Evolutionary conservation across 257 asterid genomes (phyloP).

Genomic region (Cynanchum wilfordii): DNA sequence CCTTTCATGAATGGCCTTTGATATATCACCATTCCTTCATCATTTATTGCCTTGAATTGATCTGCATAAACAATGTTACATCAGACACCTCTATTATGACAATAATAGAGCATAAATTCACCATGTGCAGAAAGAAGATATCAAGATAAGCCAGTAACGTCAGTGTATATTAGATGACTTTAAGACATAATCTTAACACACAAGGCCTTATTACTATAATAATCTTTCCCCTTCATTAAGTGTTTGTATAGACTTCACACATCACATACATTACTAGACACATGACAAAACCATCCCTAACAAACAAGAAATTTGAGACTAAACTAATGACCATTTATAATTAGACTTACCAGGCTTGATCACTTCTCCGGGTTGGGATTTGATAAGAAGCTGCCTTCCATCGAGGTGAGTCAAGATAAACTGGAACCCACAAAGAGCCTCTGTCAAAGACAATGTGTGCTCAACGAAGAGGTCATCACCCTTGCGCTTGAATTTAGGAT

Average conservation of each 20-base stretch:
- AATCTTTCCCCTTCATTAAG: background rate
- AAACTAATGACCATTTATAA: background rate
- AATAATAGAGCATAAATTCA: too few species aligned
- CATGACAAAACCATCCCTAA: background rate
- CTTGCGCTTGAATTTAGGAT: constrained; percentile 82
- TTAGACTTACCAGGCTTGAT: constrained; percentile 64
- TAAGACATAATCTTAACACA: background rate
- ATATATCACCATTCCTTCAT: constrained; percentile 92
- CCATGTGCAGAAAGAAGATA: background rate
- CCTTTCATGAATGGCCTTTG: constrained; percentile 83
- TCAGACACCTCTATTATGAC: background rate
- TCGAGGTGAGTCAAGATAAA: constrained; percentile 78
- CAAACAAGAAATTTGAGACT: background rate
- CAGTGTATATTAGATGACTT: background rate
- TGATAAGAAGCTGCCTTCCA: constrained; percentile 76
- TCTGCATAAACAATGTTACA: constrained; percentile 33
- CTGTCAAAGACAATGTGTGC: constrained; percentile 73
- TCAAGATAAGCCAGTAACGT: background rate
- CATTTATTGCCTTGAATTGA: constrained; percentile 77
- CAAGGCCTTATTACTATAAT: too few species aligned
- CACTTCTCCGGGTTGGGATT: constrained; percentile 88
- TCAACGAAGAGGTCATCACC: constrained; percentile 83
- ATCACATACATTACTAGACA: background rate
- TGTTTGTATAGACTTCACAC: background rate
- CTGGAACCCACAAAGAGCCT: constrained; percentile 93